These are phyloP conservation scores for Anethum foeniculum DNA, from an alignment of 140 eudicot genomes.

Conservation along the genomic window DNA sequence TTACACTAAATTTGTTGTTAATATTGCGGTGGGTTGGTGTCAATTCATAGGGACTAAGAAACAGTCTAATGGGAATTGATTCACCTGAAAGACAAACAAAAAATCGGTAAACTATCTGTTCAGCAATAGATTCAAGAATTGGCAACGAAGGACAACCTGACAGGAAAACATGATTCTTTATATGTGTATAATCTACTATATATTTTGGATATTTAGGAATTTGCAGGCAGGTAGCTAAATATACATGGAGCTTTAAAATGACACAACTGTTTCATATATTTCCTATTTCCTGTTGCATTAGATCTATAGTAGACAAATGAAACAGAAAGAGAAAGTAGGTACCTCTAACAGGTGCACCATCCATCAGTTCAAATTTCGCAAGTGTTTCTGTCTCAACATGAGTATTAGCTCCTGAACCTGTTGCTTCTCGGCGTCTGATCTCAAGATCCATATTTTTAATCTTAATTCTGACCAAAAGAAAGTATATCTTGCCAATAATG, in stretches of 20 bases:
- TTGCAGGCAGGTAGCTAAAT: neutral
- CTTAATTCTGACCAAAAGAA: constrained; percentile 93
- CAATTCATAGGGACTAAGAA: constrained; percentile 87
- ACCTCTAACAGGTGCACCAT: constrained; percentile 99
- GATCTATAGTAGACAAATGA: neutral
- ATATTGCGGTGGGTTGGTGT: constrained; percentile 85
- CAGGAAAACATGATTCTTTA: neutral
- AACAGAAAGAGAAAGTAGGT: neutral
- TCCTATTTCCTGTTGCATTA: neutral
- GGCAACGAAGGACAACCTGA: neutral
- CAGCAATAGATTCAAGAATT: neutral
- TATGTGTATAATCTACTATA: neutral
- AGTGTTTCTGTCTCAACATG: constrained; percentile 98
- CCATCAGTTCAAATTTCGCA: constrained; percentile 95
- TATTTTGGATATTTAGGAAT: neutral
- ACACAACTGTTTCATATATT: neutral
- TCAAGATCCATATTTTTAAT: constrained; percentile 94
- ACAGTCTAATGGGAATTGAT: constrained; percentile 82
- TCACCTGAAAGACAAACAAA: constrained; percentile 46
- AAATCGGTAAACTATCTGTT: neutral
- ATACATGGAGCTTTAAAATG: neutral
- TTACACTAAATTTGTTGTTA: constrained; percentile 93
- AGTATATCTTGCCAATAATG: constrained; percentile 88
- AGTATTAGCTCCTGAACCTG: constrained; percentile 94
- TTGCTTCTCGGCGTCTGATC: constrained; percentile 88